Base-by-base conservation (phyloP, 331 rosid genomes). In the Acacia pycnantha region DNA sequence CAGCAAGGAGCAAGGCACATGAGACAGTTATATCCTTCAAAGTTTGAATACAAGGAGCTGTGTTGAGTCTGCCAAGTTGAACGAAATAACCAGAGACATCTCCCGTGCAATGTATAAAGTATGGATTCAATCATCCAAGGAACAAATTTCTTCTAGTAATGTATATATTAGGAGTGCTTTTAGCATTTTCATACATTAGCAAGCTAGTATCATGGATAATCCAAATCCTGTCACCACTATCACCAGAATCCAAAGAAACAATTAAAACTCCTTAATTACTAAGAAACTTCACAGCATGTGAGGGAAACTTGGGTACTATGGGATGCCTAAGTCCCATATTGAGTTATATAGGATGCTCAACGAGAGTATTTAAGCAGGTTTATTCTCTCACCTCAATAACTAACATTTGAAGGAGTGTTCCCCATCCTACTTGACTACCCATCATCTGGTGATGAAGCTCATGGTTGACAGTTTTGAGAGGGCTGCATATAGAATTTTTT, bases 181-280 rank as follows among this genome's bases (percentile, higher is more conserved):
- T 14, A 77, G 44, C 12, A 16, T 58, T 62, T 22, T 76, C 51
- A 69, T 31, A 53, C 58, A 31, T 16, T 61, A 11, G 67, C 67
- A 26, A 69, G 62, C 51, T 56, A 15, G n/a, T 41, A 35, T n/a
- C 81, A 69, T 35, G 41, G 16, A 10, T 18, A 69, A 59, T 35
- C 26, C 70, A 76, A 47, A 47, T 44, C 41, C 13, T n/a, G 48
- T 46, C 62, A 50, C 84, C 21, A 54, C 58, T 35, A 76, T 4
- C 53, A 65, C 76, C 31, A 81, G 58, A 80, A 56, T 13, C 35
- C 29, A 71, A 58, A 84, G 27, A 26, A 54, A 61, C 59, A 72
- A 26, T 70, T 27, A n/a, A 70, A 70, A 11, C 7, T 72, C 59
- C 66, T 65, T 46, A 5, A 33, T 77, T 24, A 84, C 61, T 29